Conservation (phyloP, 2,329 filamentous ascomycete genomes). For the Fusarium camptoceras region DNA sequence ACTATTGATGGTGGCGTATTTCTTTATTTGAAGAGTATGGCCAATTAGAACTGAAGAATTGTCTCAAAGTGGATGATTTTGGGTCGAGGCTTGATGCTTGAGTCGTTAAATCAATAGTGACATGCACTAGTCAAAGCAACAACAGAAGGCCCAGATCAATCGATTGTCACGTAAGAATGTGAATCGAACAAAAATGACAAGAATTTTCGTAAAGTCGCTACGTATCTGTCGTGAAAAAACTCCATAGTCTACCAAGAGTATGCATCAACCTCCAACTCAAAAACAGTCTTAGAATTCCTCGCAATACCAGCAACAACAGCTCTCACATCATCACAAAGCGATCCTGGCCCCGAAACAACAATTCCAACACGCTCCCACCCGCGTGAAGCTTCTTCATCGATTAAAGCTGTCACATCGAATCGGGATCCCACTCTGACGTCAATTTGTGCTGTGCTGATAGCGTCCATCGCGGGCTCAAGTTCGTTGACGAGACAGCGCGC, state of each 20-base stretch:
- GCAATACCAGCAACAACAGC: conserved; percentile 14
- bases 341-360: conserved; percentile 14
- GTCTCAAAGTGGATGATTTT: neutral
- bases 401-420: neutral
- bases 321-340: conserved; percentile 10
- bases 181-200: no score
- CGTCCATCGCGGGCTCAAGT: conserved; percentile 13
- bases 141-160: no score
- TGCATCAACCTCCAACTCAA: conserved; percentile 22
- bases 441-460: neutral
- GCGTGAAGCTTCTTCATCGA: conserved; percentile 1
- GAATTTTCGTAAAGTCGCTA: neutral
- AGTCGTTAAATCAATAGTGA: no score
- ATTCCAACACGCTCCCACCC: conserved; percentile 21
- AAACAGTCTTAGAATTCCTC: conserved; percentile 6
- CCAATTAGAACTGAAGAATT: neutral
- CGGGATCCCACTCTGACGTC: conserved; percentile 9
- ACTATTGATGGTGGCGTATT: neutral
- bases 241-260: conserved; percentile 5
- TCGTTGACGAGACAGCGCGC: conserved; percentile 14
- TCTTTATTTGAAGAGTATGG: fast-evolving
- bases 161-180: neutral
- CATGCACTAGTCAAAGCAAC: neutral
- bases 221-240: neutral
- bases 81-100: neutral